A percentile compares a stretch with the other conserved stretches of the same genome.
Evolutionary conservation across 164 flowering plant genomes (phyloP).

Genomic region (Vitis vinifera): DNA sequence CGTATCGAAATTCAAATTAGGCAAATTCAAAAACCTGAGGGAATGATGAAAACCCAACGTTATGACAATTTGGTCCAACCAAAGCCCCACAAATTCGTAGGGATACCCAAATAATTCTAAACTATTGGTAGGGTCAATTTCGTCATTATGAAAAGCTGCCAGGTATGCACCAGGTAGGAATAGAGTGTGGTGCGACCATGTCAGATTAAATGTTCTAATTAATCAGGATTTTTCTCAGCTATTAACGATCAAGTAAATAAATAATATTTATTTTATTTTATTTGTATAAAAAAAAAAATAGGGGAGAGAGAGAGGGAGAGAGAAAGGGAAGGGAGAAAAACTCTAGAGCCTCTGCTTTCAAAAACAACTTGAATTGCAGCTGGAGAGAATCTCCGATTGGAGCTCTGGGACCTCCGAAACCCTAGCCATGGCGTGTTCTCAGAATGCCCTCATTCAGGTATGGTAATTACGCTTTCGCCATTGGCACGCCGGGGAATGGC

Average conservation of each 20-base stretch:
- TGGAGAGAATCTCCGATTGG: not conserved
- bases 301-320: not conserved
- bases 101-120: not conserved
- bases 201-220: slow-evolving; percentile 10
- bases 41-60: not conserved
- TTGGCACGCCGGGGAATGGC: slow-evolving; percentile 8
- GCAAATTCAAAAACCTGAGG: too few relatives aligned
- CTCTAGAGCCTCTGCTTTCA: not conserved
- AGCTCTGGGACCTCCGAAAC: not conserved
- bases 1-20: too few relatives aligned
- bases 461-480: not conserved
- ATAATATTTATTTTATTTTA: too few relatives aligned
- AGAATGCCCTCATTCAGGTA: not conserved
- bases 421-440: slow-evolving; percentile 12
- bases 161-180: slow-evolving; percentile 11
- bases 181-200: slow-evolving; percentile 3
- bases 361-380: not conserved
- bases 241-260: too few relatives aligned
- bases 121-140: not conserved
- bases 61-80: slow-evolving; percentile 4
- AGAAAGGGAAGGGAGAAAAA: not conserved
- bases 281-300: not conserved
- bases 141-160: slow-evolving; percentile 13
- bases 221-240: not conserved
- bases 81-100: not conserved